Conservation (phyloP, 192 early-diverging fungal species). For the Umbelopsis ramanniana region DNA sequence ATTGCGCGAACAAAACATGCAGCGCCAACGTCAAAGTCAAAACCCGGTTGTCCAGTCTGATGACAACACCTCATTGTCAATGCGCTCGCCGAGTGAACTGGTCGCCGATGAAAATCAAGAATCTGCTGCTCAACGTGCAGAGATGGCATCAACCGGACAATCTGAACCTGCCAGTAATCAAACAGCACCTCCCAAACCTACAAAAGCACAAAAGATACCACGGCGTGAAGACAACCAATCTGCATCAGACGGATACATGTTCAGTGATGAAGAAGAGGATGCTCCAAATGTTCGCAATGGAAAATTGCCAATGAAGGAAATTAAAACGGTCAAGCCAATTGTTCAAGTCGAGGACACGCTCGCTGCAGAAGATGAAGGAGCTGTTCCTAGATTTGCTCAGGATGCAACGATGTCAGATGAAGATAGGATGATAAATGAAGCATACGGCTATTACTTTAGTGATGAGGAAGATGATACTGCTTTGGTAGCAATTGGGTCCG, state of each 20-base stretch:
- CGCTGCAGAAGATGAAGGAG: not conserved
- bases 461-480: not conserved
- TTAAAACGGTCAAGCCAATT: not conserved
- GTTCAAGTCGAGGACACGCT: not conserved
- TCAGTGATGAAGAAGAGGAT: constrained; percentile 4
- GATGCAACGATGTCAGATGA: not conserved
- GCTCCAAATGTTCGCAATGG: not conserved
- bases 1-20: not conserved
- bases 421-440: not conserved
- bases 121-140: not conserved
- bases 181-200: too few species aligned
- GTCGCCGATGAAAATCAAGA: not conserved
- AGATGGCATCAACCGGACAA: not conserved
- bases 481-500: not conserved
- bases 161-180: not conserved
- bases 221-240: not conserved
- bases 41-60: not conserved
- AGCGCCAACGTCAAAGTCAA: not conserved
- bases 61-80: not conserved
- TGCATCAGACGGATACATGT: not conserved
- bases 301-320: not conserved
- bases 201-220: too few species aligned
- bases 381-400: not conserved
- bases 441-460: constrained; percentile 5
- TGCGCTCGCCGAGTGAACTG: not conserved